Conservation (phyloP, 2,329 filamentous ascomycete genomes). For the Myriangium duriaei region DNA sequence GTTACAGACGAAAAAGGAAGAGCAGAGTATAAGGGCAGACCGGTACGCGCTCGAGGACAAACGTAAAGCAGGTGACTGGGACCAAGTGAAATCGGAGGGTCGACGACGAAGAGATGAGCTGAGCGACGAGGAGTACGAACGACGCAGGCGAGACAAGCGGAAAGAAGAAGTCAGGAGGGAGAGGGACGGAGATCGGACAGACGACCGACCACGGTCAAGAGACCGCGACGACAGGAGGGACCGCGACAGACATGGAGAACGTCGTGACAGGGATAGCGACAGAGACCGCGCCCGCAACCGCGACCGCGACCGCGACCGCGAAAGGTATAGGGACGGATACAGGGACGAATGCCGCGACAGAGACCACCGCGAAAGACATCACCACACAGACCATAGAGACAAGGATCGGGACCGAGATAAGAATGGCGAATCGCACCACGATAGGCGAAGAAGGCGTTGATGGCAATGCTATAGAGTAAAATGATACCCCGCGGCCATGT, state of each 20-base stretch:
- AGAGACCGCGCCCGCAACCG: background rate
- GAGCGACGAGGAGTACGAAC: slow-evolving; percentile 6
- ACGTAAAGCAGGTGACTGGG: slow-evolving; percentile 4
- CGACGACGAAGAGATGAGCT: slow-evolving; percentile 5
- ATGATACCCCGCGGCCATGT: slow-evolving; percentile 8
- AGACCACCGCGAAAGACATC: slow-evolving; percentile 1
- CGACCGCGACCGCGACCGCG: background rate
- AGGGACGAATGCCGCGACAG: slow-evolving; percentile 7
- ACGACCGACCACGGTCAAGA: slow-evolving; percentile 6
- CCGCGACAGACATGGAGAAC: background rate
- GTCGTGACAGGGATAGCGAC: background rate
- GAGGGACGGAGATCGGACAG: background rate
- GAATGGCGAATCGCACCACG: slow-evolving; percentile 6
- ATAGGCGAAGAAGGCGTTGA: slow-evolving; percentile 2
- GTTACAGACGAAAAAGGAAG: slow-evolving; percentile 28
- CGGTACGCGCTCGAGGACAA: background rate
- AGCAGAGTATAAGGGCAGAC: slow-evolving; percentile 8
- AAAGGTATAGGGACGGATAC: slow-evolving; percentile 1
- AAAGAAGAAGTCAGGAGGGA: slow-evolving; percentile 1
- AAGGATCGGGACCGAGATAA: slow-evolving; percentile 1
- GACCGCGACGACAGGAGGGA: slow-evolving; percentile 6
- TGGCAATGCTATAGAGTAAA: slow-evolving; percentile 1
- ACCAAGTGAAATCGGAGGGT: slow-evolving; percentile 5
- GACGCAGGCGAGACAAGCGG: slow-evolving; percentile 1
- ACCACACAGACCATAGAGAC: slow-evolving; percentile 2